Base-by-base conservation (phyloP, 2,329 filamentous ascomycete genomes). In the Beauveria sp. region DNA sequence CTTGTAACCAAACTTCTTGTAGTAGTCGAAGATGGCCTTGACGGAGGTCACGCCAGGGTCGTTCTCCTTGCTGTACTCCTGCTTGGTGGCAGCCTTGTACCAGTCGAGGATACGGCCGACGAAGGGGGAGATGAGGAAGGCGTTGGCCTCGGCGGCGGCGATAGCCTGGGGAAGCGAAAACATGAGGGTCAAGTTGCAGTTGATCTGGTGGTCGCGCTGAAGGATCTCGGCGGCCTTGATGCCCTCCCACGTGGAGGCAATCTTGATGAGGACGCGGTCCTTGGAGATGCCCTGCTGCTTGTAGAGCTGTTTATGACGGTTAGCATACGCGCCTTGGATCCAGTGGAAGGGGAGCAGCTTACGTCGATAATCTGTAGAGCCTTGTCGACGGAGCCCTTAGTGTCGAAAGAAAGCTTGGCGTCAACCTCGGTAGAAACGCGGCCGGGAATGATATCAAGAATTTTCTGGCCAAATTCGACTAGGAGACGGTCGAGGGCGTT, bases 381-480 rank as follows among this genome's bases (percentile, higher is more conserved):
- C 89, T 99, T 99, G 74, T 93, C 83, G 68, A 99, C 88, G 58
- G 92, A 96, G 64, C 85, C 88, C 83, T 98, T 81, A 74, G 89
- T 96, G 80, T 96, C 90, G 80, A 99, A 99, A 65, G 93, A 98
- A 81, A 96, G 92, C 70, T 87, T 85, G 72, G 95, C 95, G 74
- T 99, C 95, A 69, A 99, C 95, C 83, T 99, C 95, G 63, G 95
- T 99, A 63, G 95, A 99, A 73, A 99, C 95, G 84, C 96, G 96
- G 80, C 95, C 95, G 73, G 95, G 95, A 66, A 99, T 90, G 75
- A 99, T 95, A 76, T 93, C 85, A 67, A 99, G 87, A 71, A 99
- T 99, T 84, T 98, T 90, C 80, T 88, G 93, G 80, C 95, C 95
- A 79, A 99, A 99, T 83, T 97, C 90, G 69, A 99, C 95, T 63